Conservation (phyloP, 1,284 basidiomycete genomes). For the Cryptococcus sp. region DNA sequence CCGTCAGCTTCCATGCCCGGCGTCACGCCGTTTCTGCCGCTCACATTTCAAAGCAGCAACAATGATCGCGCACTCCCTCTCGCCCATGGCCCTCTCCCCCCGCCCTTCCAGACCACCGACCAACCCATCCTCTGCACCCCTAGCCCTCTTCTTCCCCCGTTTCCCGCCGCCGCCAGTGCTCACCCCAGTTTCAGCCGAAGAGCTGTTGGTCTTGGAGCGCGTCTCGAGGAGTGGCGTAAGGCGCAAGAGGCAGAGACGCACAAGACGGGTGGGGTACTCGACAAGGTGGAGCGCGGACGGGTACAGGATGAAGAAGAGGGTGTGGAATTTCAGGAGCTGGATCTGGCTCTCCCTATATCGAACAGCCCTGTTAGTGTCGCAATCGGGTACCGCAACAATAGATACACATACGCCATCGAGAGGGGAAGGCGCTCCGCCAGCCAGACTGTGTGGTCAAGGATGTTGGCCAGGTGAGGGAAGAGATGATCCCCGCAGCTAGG, state of each 20-base stretch:
- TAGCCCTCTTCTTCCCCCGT: conserved; percentile 69
- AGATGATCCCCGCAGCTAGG: conserved; percentile 39
- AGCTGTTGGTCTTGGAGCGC: conserved; percentile 10
- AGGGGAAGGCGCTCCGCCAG: conserved; percentile 35
- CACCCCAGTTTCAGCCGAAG: conserved; percentile 10
- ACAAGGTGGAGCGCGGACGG: conserved; percentile 32
- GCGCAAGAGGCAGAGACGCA: conserved; percentile 32
- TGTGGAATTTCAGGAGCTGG: conserved; percentile 41
- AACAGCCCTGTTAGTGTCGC: neutral
- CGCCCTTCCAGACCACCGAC: conserved; percentile 58
- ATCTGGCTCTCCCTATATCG: conserved; percentile 22
- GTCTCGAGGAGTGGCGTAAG: conserved; percentile 32
- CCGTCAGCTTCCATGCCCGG: too few species aligned
- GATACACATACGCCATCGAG: conserved; percentile 26
- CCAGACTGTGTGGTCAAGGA: conserved; percentile 45
- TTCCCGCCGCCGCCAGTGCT: conserved; percentile 48
- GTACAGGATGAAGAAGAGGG: conserved; percentile 31
- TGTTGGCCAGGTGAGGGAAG: conserved; percentile 38
- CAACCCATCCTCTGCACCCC: conserved; percentile 72
- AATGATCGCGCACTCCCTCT: conserved; percentile 57
- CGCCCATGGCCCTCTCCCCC: conserved; percentile 55
- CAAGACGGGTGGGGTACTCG: conserved; percentile 40
- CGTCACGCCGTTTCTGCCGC: too few species aligned
- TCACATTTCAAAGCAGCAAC: conserved; percentile 64
- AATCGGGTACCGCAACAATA: neutral